These are phyloP conservation scores for Nissolia schottii DNA, from an alignment of 306 rosid species.

Conservation along the genomic window DNA sequence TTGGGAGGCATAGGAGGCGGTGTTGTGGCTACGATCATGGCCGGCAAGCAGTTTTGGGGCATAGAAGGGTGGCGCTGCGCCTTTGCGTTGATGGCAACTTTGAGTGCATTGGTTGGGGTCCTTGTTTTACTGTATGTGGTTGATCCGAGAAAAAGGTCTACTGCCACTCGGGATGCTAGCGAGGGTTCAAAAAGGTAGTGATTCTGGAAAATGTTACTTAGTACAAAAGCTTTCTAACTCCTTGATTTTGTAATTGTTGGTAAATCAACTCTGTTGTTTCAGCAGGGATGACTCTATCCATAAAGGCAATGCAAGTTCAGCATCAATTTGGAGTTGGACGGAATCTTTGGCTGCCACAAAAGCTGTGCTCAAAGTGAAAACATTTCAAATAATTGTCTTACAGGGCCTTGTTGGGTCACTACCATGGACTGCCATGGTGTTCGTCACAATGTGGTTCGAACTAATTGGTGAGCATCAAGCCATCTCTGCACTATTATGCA, in stretches of 20 bases:
- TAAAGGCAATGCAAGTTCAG: slow-evolving; percentile 40
- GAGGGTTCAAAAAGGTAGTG: slow-evolving; percentile 52
- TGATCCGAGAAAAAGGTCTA: slow-evolving; percentile 56
- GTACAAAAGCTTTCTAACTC: not conserved
- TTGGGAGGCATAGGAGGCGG: slow-evolving; percentile 97
- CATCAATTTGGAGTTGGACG: slow-evolving; percentile 73
- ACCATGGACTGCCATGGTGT: slow-evolving; percentile 99
- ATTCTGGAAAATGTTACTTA: too few species aligned
- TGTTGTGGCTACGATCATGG: slow-evolving; percentile 92
- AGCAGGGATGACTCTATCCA: slow-evolving; percentile 48
- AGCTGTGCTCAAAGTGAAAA: slow-evolving; percentile 66
- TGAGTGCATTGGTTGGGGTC: slow-evolving; percentile 75
- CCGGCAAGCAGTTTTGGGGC: slow-evolving; percentile 71
- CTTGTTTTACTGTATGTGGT: slow-evolving; percentile 71
- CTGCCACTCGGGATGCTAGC: slow-evolving; percentile 13
- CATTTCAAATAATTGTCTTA: slow-evolving; percentile 86
- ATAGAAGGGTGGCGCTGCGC: slow-evolving; percentile 89
- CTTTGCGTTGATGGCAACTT: slow-evolving; percentile 67
- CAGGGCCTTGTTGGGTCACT: slow-evolving; percentile 90
- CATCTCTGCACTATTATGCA: not conserved
- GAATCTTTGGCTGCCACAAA: slow-evolving; percentile 83
- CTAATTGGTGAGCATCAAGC: slow-evolving; percentile 61
- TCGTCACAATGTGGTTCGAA: slow-evolving; percentile 99
- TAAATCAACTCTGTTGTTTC: slow-evolving; percentile 22
- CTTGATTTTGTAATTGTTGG: slow-evolving; percentile 14